Conservation (phyloP, 2,329 filamentous ascomycete species). For the Triangularia setosa region DNA sequence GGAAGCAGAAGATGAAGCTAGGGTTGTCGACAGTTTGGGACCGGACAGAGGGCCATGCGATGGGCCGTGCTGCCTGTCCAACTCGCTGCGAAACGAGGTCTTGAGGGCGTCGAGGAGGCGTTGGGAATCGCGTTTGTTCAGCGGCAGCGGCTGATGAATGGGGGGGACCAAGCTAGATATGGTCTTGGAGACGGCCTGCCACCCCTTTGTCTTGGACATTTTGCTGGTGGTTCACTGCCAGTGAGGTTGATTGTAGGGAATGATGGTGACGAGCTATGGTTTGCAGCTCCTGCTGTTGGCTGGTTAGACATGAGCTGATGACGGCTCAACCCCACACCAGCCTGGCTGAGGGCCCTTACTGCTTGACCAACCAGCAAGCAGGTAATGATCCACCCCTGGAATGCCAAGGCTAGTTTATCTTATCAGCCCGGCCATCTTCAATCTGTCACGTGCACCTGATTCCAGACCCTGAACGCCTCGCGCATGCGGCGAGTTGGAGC, state of each 20-base stretch:
- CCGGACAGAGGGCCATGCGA: neutral
- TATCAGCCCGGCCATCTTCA: neutral
- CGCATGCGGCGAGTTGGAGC: neutral
- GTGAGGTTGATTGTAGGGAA: neutral
- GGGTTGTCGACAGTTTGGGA: neutral
- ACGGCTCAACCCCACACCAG: neutral
- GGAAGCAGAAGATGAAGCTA: neutral
- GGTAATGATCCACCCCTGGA: neutral
- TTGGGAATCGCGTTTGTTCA: slow-evolving; percentile 49
- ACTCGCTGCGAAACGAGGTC: slow-evolving; percentile 52
- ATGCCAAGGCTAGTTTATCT: neutral
- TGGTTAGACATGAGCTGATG: neutral
- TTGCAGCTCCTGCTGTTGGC: neutral
- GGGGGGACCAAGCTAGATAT: slow-evolving; percentile 39
- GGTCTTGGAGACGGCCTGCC: slow-evolving; percentile 29
- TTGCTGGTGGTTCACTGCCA: neutral
- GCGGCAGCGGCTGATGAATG: slow-evolving; percentile 50
- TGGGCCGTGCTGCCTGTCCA: slow-evolving; percentile 53
- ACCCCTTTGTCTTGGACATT: slow-evolving; percentile 36
- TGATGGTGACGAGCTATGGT: neutral
- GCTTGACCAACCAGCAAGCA: neutral
- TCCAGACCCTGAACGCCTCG: neutral
- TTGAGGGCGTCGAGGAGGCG: slow-evolving; percentile 55
- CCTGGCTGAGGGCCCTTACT: neutral
- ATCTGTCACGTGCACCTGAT: neutral